Percentiles rank a stretch among this genome's conserved stretches.
phyloP scores from a whole-genome alignment of 495 filamentous ascomycete species.

The Podospora anserina region DNA sequence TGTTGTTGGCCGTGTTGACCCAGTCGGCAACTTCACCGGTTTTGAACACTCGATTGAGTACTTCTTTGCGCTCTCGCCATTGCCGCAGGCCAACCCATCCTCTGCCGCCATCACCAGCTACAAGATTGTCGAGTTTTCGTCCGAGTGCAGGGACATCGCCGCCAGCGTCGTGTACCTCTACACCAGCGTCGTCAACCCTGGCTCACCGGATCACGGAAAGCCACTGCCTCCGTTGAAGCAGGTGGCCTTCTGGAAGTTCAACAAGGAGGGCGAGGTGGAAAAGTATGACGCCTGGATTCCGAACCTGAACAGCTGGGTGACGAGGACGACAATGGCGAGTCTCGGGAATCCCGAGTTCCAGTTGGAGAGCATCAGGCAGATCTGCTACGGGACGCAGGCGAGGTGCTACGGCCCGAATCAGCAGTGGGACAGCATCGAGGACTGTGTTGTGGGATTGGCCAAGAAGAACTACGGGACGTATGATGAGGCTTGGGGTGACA shows the following conservation, averaged over 20 bases:
- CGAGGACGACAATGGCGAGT: constrained; percentile 22
- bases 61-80: constrained; percentile 39
- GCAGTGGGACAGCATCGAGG: constrained; percentile 31
- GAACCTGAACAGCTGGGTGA: constrained; percentile 34
- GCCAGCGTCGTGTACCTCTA: constrained; percentile 39
- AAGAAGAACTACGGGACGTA: constrained; percentile 36
- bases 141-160: constrained; percentile 33
- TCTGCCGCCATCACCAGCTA: constrained; percentile 32
- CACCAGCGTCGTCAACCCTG: constrained; percentile 31
- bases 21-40: constrained; percentile 37
- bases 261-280: constrained; percentile 33
- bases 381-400: constrained; percentile 32
- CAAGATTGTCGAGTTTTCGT: constrained; percentile 37
- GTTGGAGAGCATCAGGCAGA: constrained; percentile 24
- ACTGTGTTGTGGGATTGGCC: constrained; percentile 30
- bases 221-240: constrained; percentile 33
- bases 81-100: constrained; percentile 28
- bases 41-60: constrained; percentile 41
- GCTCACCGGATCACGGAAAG: constrained; percentile 26
- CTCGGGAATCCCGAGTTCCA: constrained; percentile 27
- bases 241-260: constrained; percentile 40
- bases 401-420: constrained; percentile 34
- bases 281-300: constrained; percentile 41
- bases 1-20: constrained; percentile 35
- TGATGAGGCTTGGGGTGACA: constrained; percentile 43